Evolutionary conservation across 2,329 filamentous ascomycete species (phyloP).

Genomic region (Paracoccidioides lutzii): DNA sequence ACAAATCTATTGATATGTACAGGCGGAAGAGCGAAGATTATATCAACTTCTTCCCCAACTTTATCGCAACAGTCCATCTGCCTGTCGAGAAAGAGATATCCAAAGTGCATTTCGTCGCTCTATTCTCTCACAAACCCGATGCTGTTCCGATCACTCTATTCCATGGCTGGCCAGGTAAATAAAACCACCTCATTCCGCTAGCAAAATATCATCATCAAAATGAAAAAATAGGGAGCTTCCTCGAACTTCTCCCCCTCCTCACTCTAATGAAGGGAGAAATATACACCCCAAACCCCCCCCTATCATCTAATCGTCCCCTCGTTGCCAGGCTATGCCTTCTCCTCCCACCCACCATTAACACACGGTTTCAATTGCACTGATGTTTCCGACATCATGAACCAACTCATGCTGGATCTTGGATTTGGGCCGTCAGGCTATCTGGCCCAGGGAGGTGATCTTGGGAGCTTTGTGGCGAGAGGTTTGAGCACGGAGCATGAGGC

Average conservation of each 20-base stretch:
- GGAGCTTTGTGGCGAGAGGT: background rate
- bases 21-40: background rate
- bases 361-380: background rate
- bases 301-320: background rate
- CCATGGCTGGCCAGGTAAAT: background rate
- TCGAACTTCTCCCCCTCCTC: background rate
- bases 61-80: background rate
- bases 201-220: background rate
- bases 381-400: background rate
- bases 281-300: background rate
- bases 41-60: background rate
- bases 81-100: background rate
- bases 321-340: background rate
- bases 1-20: background rate
- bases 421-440: background rate
- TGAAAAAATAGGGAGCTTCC: background rate
- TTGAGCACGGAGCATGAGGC: background rate
- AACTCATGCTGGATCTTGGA: background rate
- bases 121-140: background rate
- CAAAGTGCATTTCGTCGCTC: background rate
- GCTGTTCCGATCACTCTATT: background rate
- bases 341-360: background rate
- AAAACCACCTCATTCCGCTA: background rate
- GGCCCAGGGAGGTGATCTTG: background rate
- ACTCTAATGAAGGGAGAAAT: background rate